These are phyloP conservation scores for Trichothecium sympodiale DNA, from an alignment of 2,329 filamentous ascomycete species.

Conservation along the genomic window DNA sequence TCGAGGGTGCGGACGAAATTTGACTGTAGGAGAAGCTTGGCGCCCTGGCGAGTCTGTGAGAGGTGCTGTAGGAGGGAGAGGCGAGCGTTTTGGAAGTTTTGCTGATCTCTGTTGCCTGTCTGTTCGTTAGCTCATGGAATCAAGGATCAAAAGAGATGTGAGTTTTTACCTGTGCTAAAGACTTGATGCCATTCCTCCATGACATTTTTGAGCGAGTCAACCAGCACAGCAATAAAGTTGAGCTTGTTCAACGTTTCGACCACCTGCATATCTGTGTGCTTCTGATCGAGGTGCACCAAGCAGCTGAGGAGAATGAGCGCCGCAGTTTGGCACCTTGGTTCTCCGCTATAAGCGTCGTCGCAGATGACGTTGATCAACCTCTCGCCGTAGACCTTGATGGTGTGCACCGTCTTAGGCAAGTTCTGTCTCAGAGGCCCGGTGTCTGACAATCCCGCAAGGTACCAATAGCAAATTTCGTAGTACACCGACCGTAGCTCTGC, in stretches of 20 bases:
- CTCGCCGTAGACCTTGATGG: slow-evolving; percentile 58
- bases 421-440: slow-evolving; percentile 35
- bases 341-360: slow-evolving; percentile 83
- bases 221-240: slow-evolving; percentile 83
- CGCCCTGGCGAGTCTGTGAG: slow-evolving; percentile 73
- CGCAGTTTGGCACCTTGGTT: slow-evolving; percentile 70
- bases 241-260: slow-evolving; percentile 71
- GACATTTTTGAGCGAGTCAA: slow-evolving; percentile 75
- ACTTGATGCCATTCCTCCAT: slow-evolving; percentile 58
- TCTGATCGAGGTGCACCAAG: slow-evolving; percentile 61
- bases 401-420: slow-evolving; percentile 57
- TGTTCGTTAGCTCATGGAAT: background rate
- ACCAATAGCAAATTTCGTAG: slow-evolving; percentile 85
- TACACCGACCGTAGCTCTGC: slow-evolving; percentile 69
- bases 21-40: slow-evolving; percentile 76
- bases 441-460: slow-evolving; percentile 60
- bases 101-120: slow-evolving; percentile 28
- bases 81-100: slow-evolving; percentile 55
- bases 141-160: slow-evolving; percentile 5
- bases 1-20: slow-evolving; percentile 76
- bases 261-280: slow-evolving; percentile 62
- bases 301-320: slow-evolving; percentile 76
- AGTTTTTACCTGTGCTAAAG: slow-evolving; percentile 38
- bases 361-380: slow-evolving; percentile 77
- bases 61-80: slow-evolving; percentile 76